phyloP scores from a whole-genome alignment of 78 protist genomes.

The Blattamonas nauphoetae region DNA sequence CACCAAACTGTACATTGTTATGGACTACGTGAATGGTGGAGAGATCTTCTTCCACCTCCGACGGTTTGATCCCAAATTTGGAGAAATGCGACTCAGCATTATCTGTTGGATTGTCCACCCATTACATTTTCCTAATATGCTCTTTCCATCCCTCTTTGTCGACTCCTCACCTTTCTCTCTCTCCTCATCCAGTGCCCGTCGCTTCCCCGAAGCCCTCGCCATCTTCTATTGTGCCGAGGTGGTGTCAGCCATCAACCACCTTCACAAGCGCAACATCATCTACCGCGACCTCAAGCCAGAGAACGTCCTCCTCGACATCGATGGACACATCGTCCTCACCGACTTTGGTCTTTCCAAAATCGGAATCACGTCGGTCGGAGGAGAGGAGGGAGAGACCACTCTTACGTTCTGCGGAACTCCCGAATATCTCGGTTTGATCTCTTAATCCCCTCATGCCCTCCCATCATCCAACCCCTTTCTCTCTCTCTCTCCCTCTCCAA shows the following conservation, averaged over 20 bases:
- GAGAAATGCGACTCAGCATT: too few relatives aligned
- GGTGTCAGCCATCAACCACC: background rate
- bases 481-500: background rate
- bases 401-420: conserved; percentile 4
- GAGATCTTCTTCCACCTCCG: conserved; percentile 11
- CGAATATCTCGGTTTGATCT: conserved; percentile 7
- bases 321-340: background rate
- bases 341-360: conserved; percentile 4
- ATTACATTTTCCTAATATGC: too few relatives aligned
- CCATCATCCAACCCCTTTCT: background rate
- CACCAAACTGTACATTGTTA: background rate
- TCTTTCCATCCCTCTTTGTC: too few relatives aligned
- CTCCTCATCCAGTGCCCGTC: background rate
- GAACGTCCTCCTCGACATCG: background rate
- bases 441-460: background rate
- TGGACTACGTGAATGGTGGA: conserved; percentile 10
- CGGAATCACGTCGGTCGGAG: conserved; percentile 4
- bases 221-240: background rate
- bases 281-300: conserved; percentile 4
- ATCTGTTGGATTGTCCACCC: too few relatives aligned
- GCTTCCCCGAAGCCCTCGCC: conserved; percentile 12
- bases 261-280: conserved; percentile 7
- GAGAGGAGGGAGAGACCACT: background rate
- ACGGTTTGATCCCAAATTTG: background rate
- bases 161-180: too few relatives aligned